phyloP scores from a whole-genome alignment of 2,329 filamentous ascomycete species.

The Epichloe aotearoae region DNA sequence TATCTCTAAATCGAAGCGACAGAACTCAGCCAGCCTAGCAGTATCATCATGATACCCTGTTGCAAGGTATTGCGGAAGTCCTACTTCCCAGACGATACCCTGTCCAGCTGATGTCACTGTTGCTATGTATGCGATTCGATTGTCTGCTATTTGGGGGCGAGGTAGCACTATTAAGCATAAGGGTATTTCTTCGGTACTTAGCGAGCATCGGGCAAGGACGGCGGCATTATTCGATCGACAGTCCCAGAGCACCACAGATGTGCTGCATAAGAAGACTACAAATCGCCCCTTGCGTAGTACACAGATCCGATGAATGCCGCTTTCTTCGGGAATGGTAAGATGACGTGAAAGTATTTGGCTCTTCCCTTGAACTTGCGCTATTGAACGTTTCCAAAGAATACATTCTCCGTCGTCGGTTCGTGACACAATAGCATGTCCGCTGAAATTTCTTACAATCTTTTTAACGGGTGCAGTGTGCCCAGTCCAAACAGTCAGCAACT shows the following conservation, averaged over 20 bases:
- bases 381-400: slow-evolving; percentile 63
- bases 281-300: slow-evolving; percentile 66
- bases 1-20: slow-evolving; percentile 52
- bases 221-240: slow-evolving; percentile 46
- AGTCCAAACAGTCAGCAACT: slow-evolving; percentile 58
- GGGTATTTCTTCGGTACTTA: slow-evolving; percentile 53
- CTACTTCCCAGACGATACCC: slow-evolving; percentile 71
- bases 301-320: slow-evolving; percentile 69
- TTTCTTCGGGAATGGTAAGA: slow-evolving; percentile 51
- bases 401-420: slow-evolving; percentile 66
- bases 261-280: slow-evolving; percentile 65
- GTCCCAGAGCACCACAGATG: slow-evolving; percentile 67
- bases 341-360: slow-evolving; percentile 43
- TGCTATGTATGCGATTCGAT: slow-evolving; percentile 56
- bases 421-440: slow-evolving; percentile 68
- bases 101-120: slow-evolving; percentile 67
- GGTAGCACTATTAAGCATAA: slow-evolving; percentile 71
- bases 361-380: slow-evolving; percentile 21
- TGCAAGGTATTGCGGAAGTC: slow-evolving; percentile 37
- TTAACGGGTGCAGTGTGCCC: slow-evolving; percentile 71
- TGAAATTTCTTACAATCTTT: slow-evolving; percentile 77
- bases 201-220: slow-evolving; percentile 37
- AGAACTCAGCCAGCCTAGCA: slow-evolving; percentile 47
- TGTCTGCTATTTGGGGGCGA: slow-evolving; percentile 40
- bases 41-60: slow-evolving; percentile 12